Evolutionary conservation across 2,329 filamentous ascomycete species (phyloP), one percentile per base, ranked within the genome.

Genomic region (Botrytis fabae): DNA sequence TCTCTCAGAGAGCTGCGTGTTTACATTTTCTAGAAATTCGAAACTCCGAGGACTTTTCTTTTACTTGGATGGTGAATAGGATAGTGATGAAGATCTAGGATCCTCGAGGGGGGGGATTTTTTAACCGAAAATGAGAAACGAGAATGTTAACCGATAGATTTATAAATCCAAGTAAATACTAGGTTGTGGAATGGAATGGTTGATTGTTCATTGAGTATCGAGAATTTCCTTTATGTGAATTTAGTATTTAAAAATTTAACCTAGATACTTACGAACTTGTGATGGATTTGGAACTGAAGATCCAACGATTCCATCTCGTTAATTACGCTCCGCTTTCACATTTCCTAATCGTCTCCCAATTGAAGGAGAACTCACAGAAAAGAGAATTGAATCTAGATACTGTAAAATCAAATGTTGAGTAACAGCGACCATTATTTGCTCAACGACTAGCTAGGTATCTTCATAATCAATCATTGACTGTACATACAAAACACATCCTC

Each of bases 21-120:
- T n/a, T 51, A 10, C 8, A 14, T 51, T 51, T 4, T 51, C 22
- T n/a, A 9, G 22, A 51, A 46, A 46, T 46, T 2, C 1, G 22
- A 2, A 25, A 12, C 10, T 25, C 8, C 0, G 25, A 12, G 22
- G 4, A 14, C 10, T 6, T 0, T 25, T 51, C 25, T 51, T 10
- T 46, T 9, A 9, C 9, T 6, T 6, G 35, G 35, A 38, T 38
- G 35, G 35, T 38, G 35, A 38, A 32, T 32, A 32, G 32, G 32
- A 38, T 38, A 38, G 35, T 38, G 35, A 8, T 38, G 35, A 38
- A 38, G 35, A 38, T 6, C 8, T 48, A 25, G 4, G 46, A 25
- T 40, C 20, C 22, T 25, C 10, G 20, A 22, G 3, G 10, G 9
- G 1, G 46, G 9, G 12, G 22, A 48, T 48, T 48, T 22, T 10